Evolutionary conservation across 73 alveolate species (phyloP).

Genomic region (Tetrahymena borealis): DNA sequence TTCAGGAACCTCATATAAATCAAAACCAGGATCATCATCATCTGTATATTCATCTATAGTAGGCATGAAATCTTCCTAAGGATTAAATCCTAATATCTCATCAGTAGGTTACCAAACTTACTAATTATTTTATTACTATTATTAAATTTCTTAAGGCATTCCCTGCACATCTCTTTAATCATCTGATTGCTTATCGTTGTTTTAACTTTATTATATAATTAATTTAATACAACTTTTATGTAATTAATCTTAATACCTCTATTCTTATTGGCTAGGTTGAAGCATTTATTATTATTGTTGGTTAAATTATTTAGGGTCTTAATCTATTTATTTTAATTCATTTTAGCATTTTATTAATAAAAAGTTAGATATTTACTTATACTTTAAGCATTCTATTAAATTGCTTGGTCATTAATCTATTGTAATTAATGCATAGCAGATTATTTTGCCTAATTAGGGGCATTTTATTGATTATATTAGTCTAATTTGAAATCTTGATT

Average conservation of each 20-base stretch:
- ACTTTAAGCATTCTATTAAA: no score
- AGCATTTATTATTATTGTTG: not conserved
- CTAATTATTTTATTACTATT: not conserved
- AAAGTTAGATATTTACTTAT: no score
- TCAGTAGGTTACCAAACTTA: not conserved
- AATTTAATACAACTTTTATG: no score
- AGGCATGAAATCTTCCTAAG: not conserved
- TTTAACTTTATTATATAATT: not conserved
- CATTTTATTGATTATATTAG: not conserved
- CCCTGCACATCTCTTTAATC: not conserved
- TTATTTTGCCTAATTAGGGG: not conserved
- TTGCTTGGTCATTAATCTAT: no score
- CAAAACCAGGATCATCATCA: conserved; percentile 98
- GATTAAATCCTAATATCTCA: not conserved
- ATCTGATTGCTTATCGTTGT: not conserved
- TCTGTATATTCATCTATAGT: conserved; percentile 82
- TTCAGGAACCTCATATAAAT: conserved; percentile 84
- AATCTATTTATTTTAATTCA: not conserved
- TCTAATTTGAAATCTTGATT: not conserved
- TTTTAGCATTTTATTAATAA: no score
- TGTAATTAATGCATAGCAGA: no score
- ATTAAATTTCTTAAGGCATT: no score
- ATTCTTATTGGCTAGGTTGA: not conserved
- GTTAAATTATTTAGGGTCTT: not conserved
- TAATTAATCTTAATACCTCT: no score